Evolutionary conservation across 306 rosid species (phyloP), one percentile per base, ranked within the genome.

Genomic region (Prunus mongolica): DNA sequence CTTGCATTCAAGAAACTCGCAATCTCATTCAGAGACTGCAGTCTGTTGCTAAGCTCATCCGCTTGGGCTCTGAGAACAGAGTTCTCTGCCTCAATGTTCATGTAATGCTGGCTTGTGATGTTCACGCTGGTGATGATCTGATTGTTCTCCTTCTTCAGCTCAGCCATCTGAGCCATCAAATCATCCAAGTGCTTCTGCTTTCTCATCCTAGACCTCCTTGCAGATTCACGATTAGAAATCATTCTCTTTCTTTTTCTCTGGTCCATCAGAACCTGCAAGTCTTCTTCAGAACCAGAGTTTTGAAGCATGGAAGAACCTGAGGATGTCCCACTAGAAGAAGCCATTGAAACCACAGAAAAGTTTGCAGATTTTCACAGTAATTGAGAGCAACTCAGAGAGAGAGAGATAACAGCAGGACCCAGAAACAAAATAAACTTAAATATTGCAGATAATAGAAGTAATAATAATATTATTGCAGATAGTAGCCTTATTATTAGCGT

Each of bases 151-250:
- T 87, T 90, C 44, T 80, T 85, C 2, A 95, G 84, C 63, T 90
- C 80, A 22, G 73, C 45, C 70, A 88, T 87, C 83, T 89, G 95
- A 0, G 86, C 86, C 76, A 82, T 87, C 60, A 95, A 88, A 78
- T 95, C 97, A 62, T 95, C 97, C 82, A 92, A 62, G 78, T 95
- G 98, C 85, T 95, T 89, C 85, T 90, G 98, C 64, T 95, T 95
- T 74, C 97, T 89, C 97, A 95, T 87, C 75, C 98, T 75, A 6
- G 97, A 95, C 34, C 98, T 54, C 51, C 97, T 82, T 0, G 98
- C 98, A 0, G 98, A 95, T 77, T 95, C 98, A 0, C 98, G 88
- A n/a, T 95, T 95, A 0, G 98, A 95, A 67, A 90, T 60, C 98
- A 95, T 95, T 67, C 98, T 87, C 86, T 95, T 95, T 82, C 98